Evolutionary conservation across 768 basidiomycete species (phyloP).

Genomic region (Pleurotus sapidus): DNA sequence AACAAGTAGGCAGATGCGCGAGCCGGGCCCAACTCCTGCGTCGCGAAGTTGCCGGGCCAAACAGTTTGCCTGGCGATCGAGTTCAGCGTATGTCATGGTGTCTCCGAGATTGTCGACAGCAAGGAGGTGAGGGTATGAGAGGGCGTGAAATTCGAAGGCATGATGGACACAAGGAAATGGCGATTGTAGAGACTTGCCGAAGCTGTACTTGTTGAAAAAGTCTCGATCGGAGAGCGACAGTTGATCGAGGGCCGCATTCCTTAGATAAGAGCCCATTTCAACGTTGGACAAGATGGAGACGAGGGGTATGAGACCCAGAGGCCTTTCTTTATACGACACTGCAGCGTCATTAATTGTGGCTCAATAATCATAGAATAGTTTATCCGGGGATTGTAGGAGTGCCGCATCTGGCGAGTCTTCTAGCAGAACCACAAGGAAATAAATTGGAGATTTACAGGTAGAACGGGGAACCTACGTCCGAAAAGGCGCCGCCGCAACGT

Average conservation of each 20-base stretch:
- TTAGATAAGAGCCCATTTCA: conserved; percentile 69
- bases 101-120: conserved; percentile 25
- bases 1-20: conserved; percentile 43
- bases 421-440: background rate
- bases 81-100: conserved; percentile 25
- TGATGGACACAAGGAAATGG: conserved; percentile 20
- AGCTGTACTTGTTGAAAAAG: conserved; percentile 43
- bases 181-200: conserved; percentile 25
- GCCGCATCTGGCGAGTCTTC: background rate
- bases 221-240: conserved; percentile 39
- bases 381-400: background rate
- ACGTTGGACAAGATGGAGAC: conserved; percentile 51
- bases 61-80: conserved; percentile 28
- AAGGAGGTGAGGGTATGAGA: conserved; percentile 18
- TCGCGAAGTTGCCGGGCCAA: conserved; percentile 32
- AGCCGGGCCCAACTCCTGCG: conserved; percentile 35
- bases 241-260: conserved; percentile 24
- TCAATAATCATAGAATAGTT: background rate
- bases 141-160: conserved; percentile 22
- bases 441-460: background rate
- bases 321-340: conserved; percentile 10
- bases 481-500: conserved; percentile 1
- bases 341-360: background rate
- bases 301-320: background rate
- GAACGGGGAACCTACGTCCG: background rate